phyloP scores from a whole-genome alignment of 1,284 basidiomycete genomes.

The Lignosus rhinocerotis region DNA sequence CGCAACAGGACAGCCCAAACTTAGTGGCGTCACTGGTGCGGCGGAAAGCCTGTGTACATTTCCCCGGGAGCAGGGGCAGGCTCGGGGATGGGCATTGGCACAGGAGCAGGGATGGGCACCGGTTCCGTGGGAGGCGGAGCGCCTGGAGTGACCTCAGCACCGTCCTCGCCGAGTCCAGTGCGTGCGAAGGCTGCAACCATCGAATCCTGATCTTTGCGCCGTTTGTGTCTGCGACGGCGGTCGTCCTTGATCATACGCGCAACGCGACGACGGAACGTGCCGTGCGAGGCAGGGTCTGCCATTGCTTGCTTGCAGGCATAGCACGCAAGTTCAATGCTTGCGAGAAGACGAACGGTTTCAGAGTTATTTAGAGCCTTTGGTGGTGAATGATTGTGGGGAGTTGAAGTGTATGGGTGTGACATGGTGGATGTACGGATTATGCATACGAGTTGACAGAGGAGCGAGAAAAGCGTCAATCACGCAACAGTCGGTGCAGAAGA shows the following conservation, averaged over 20 bases:
- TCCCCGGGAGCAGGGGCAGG: slow-evolving; percentile 8
- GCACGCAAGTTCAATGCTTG: slow-evolving; percentile 79
- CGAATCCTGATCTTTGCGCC: slow-evolving; percentile 77
- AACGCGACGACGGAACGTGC: slow-evolving; percentile 65
- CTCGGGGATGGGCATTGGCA: slow-evolving; percentile 21
- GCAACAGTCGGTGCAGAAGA: not conserved
- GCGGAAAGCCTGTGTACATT: slow-evolving; percentile 10
- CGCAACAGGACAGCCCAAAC: not conserved
- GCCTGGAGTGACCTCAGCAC: not conserved
- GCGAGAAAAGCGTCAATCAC: slow-evolving; percentile 13
- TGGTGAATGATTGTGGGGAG: not conserved
- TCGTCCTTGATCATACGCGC: slow-evolving; percentile 80
- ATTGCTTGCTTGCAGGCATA: slow-evolving; percentile 69
- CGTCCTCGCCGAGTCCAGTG: slow-evolving; percentile 43
- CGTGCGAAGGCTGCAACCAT: slow-evolving; percentile 77
- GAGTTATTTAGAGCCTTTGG: slow-evolving; percentile 73
- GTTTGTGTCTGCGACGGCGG: slow-evolving; percentile 70
- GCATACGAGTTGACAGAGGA: not conserved
- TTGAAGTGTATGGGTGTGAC: not conserved
- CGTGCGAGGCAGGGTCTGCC: slow-evolving; percentile 60
- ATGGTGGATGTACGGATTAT: not conserved
- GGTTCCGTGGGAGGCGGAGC: slow-evolving; percentile 23
- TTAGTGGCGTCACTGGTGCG: slow-evolving; percentile 9
- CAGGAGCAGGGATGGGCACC: slow-evolving; percentile 21
- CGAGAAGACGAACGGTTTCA: slow-evolving; percentile 74